These are phyloP conservation scores for Clavispora fructus DNA, from an alignment of 805 yeast genomes.

Conservation along the genomic window DNA sequence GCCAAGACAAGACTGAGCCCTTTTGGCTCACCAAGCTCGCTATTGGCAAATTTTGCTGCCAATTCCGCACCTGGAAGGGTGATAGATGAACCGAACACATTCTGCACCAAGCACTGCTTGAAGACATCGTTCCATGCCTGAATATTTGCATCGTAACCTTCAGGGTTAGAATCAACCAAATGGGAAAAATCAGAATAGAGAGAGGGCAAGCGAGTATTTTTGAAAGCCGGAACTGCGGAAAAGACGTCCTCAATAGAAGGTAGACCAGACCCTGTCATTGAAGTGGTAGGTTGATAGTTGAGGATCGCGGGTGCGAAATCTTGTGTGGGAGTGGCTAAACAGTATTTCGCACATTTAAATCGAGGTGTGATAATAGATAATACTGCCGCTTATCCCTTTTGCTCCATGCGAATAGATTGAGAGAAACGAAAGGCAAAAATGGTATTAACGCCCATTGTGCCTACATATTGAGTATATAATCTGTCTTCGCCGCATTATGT, in stretches of 20 bases:
- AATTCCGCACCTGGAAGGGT: slow-evolving; percentile 16
- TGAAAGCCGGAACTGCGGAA: slow-evolving; percentile 18
- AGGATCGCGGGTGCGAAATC: neutral
- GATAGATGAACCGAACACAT: slow-evolving; percentile 13
- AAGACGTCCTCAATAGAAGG: neutral
- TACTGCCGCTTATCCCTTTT: no score
- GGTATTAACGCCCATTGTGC: no score
- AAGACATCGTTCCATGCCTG: slow-evolving; percentile 32
- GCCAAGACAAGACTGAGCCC: slow-evolving; percentile 20
- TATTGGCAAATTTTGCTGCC: slow-evolving; percentile 3
- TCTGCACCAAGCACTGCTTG: slow-evolving; percentile 6
- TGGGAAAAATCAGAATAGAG: slow-evolving; percentile 31
- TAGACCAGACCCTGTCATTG: neutral
- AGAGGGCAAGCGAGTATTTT: slow-evolving; percentile 26
- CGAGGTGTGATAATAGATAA: no score
- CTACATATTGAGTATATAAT: no score
- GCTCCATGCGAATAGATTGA: no score
- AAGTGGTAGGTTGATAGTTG: neutral
- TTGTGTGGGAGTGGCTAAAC: neutral
- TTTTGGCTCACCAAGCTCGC: slow-evolving; percentile 27
- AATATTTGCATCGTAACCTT: slow-evolving; percentile 40
- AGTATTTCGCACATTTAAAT: neutral
- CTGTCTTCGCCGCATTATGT: no score
- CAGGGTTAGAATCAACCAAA: slow-evolving; percentile 31
- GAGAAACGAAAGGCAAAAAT: no score